Conservation (phyloP, 2,329 filamentous ascomycete genomes). For the Colletotrichum acutatum region DNA sequence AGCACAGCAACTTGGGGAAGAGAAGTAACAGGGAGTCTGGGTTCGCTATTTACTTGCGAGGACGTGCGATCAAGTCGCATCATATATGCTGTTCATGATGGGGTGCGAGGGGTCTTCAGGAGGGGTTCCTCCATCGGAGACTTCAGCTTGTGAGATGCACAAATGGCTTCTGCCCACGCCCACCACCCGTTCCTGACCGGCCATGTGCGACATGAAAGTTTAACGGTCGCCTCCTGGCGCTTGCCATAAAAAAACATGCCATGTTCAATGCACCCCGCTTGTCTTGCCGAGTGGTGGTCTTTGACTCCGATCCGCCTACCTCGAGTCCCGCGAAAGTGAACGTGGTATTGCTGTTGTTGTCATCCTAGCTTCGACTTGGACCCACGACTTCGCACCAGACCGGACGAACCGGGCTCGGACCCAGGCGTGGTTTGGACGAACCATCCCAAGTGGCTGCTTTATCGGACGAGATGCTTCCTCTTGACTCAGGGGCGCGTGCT, state of each 20-base stretch:
- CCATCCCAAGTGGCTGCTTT: constrained; percentile 30
- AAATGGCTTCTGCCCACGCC: constrained; percentile 2
- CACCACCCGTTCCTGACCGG: constrained; percentile 4
- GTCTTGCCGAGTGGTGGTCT: not conserved
- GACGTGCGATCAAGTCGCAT: constrained; percentile 11
- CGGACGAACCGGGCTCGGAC: constrained; percentile 33
- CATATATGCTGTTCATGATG: constrained; percentile 19
- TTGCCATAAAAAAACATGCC: constrained; percentile 3
- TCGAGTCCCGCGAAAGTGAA: not conserved
- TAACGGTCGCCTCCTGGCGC: constrained; percentile 23
- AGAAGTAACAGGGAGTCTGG: not conserved
- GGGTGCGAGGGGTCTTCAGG: not conserved
- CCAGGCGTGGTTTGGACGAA: constrained; percentile 15
- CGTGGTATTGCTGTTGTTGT: constrained; percentile 6
- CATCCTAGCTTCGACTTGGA: constrained; percentile 18
- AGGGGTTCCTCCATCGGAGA: constrained; percentile 18
- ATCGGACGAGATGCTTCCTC: constrained; percentile 16
- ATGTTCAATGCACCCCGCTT: not conserved
- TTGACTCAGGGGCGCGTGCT: constrained; percentile 31
- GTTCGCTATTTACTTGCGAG: not conserved
- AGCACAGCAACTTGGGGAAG: not conserved
- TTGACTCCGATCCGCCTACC: constrained; percentile 8
- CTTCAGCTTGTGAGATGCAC: constrained; percentile 17
- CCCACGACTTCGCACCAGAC: constrained; percentile 19
- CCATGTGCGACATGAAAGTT: constrained; percentile 18